A percentile compares a stretch with the other conserved stretches of the same genome.
Evolutionary conservation across 2,329 filamentous ascomycete species (phyloP).

Genomic region (Emergomyces africanus): DNA sequence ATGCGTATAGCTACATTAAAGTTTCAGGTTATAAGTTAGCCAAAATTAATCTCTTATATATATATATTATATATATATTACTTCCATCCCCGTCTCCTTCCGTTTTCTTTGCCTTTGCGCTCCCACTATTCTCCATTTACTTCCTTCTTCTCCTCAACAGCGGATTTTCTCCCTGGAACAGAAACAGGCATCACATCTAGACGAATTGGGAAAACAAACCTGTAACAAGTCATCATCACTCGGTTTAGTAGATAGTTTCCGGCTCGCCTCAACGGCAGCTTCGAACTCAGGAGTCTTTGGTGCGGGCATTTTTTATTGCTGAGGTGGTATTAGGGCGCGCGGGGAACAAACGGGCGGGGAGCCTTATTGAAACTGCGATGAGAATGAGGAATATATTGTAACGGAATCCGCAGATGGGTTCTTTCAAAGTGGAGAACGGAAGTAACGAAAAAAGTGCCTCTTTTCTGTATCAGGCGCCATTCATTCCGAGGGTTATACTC

Average conservation of each 20-base stretch:
- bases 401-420: background rate
- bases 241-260: slow-evolving; percentile 24
- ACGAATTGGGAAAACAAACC: slow-evolving; percentile 10
- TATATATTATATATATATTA: background rate
- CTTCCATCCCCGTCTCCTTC: slow-evolving; percentile 6
- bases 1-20: slow-evolving; percentile 22
- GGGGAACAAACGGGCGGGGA: background rate
- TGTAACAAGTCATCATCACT: slow-evolving; percentile 23
- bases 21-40: slow-evolving; percentile 7
- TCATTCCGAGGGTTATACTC: background rate
- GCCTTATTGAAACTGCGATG: background rate
- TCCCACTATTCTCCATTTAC: no score
- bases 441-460: no score
- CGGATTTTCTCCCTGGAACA: slow-evolving; percentile 12
- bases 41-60: background rate
- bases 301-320: slow-evolving; percentile 3
- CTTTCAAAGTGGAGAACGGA: background rate
- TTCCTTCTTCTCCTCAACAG: background rate
- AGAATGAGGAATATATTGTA: background rate
- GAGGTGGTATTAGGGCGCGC: background rate
- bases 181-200: background rate
- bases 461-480: background rate
- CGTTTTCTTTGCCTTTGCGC: slow-evolving; percentile 15
- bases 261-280: slow-evolving; percentile 21
- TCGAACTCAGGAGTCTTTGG: slow-evolving; percentile 18